Base-by-base conservation (phyloP, 768 basidiomycete genomes). In the Saitozyma podzolica region DNA sequence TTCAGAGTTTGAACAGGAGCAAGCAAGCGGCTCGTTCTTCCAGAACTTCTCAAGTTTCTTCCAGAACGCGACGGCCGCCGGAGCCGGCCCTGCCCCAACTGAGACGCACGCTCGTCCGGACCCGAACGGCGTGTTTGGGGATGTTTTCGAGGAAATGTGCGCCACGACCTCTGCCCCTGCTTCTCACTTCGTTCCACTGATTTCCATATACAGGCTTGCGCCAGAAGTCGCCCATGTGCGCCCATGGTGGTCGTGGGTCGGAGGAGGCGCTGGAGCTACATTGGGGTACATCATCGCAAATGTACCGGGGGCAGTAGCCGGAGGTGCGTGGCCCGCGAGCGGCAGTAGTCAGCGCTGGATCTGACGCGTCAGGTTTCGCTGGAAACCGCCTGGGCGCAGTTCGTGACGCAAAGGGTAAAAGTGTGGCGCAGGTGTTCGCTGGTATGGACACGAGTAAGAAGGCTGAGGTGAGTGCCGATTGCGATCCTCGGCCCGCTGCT, bases 331-430 rank as follows among this genome's bases (percentile, higher is more conserved):
- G 9, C 1, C 9, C 53, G 8, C 13, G 54, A 10, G 48, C 58
- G 3, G 14, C 9, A 57, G 60, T 71, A 57, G 72, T 29, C 59
- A 17, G 5, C 45, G 45, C 45, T 17, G 11, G 13, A 47, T 47
- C 45, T 47, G 13, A 47, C 45, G 45, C 45, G n/a, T 13, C 51
- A 78, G 78, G 88, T 3, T 85, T 88, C 67, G 90, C 91, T 0
- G 93, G 93, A 0, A 95, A 93, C 75, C 83, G 91, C n/a, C 80
- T 96, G 39, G 93, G 93, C 49, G 91, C 92, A 3, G 83, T 97
- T 52, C 83, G 93, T 61, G 93, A 97, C 73, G 93, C 93, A 4
- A 97, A 97, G 82, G 81, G 93, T 9, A 92, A 91, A 84, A 89
- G 89, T 64, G 92, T 97, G 20, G 92, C 90, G 2, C 84, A 88